These are phyloP conservation scores for Melastoma candidum DNA, from an alignment of 441 rosid genomes.

Conservation along the genomic window DNA sequence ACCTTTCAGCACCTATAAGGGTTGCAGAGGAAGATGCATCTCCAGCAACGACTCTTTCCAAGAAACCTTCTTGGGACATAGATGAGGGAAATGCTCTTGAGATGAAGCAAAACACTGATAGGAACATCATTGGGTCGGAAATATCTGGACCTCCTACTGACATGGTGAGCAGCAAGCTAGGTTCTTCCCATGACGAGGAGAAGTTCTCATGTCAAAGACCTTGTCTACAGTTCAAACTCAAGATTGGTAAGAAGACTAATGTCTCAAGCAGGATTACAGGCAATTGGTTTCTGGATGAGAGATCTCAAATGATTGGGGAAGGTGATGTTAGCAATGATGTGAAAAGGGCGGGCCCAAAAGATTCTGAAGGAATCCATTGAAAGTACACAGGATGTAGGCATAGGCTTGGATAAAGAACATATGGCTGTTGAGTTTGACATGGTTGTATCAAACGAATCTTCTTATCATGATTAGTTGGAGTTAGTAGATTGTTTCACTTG, in stretches of 20 bases:
- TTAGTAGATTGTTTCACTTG: too few relatives aligned
- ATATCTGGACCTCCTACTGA: slow-evolving; percentile 47
- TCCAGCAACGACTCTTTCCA: too few relatives aligned
- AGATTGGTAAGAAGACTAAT: slow-evolving; percentile 29
- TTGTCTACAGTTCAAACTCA: slow-evolving; percentile 54
- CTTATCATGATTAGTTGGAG: too few relatives aligned
- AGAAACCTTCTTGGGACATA: slow-evolving; percentile 29
- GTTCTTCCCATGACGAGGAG: slow-evolving; percentile 25
- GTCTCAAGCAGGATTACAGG: slow-evolving; percentile 16
- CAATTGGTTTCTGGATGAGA: slow-evolving; percentile 23
- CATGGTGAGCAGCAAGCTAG: slow-evolving; percentile 29
- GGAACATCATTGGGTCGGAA: slow-evolving; percentile 32
- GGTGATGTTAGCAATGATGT: slow-evolving; percentile 38
- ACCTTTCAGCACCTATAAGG: too few relatives aligned
- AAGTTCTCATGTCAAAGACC: slow-evolving; percentile 37
- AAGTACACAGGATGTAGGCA: slow-evolving; percentile 25
- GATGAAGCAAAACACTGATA: slow-evolving; percentile 24
- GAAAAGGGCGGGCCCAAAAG: slow-evolving; percentile 33
- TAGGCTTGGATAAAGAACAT: too few relatives aligned
- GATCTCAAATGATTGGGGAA: slow-evolving; percentile 20
- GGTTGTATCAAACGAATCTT: too few relatives aligned
- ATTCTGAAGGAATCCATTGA: slow-evolving; percentile 40
- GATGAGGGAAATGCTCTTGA: slow-evolving; percentile 21
- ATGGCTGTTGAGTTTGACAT: too few relatives aligned
- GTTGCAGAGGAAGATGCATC: too few relatives aligned